phyloP scores from a whole-genome alignment of 306 rosid genomes.

The Cercis canadensis region DNA sequence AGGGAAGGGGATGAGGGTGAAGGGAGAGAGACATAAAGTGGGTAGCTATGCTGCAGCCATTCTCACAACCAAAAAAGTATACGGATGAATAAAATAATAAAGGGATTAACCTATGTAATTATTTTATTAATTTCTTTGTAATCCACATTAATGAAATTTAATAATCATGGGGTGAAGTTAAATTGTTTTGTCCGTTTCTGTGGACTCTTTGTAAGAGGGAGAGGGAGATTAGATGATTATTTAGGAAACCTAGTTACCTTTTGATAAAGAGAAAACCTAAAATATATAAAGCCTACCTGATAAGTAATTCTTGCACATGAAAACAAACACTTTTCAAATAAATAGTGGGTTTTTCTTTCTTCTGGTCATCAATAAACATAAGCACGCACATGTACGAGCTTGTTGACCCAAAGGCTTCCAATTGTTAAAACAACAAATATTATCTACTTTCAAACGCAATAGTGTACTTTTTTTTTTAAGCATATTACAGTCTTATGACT shows the following conservation, averaged over 20 bases:
- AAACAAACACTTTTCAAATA: slow-evolving; percentile 40
- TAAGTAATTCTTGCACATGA: slow-evolving; percentile 50
- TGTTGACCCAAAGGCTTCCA: slow-evolving; percentile 39
- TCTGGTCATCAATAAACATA: slow-evolving; percentile 19
- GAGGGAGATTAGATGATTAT: slow-evolving; percentile 41
- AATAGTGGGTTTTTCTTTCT: not conserved
- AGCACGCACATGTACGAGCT: slow-evolving; percentile 24
- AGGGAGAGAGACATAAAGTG: slow-evolving; percentile 22
- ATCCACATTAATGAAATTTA: slow-evolving; percentile 38
- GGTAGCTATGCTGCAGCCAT: slow-evolving; percentile 34
- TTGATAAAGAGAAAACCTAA: slow-evolving; percentile 49
- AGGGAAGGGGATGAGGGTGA: slow-evolving; percentile 40
- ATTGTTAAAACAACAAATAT: not conserved
- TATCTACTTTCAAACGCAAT: too few species aligned
- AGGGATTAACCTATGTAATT: slow-evolving; percentile 46
- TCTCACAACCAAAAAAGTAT: slow-evolving; percentile 43
- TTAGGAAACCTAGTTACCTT: slow-evolving; percentile 57
- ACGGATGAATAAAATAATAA: slow-evolving; percentile 38
- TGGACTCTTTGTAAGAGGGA: slow-evolving; percentile 32
- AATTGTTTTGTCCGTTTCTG: slow-evolving; percentile 44
- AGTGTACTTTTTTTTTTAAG: too few species aligned
- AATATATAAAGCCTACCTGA: slow-evolving; percentile 46
- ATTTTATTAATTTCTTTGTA: slow-evolving; percentile 39
- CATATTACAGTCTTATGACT: too few species aligned
- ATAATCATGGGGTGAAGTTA: slow-evolving; percentile 45